phyloP scores from a whole-genome alignment of 495 filamentous ascomycete genomes.

The Parathielavia appendiculata region DNA sequence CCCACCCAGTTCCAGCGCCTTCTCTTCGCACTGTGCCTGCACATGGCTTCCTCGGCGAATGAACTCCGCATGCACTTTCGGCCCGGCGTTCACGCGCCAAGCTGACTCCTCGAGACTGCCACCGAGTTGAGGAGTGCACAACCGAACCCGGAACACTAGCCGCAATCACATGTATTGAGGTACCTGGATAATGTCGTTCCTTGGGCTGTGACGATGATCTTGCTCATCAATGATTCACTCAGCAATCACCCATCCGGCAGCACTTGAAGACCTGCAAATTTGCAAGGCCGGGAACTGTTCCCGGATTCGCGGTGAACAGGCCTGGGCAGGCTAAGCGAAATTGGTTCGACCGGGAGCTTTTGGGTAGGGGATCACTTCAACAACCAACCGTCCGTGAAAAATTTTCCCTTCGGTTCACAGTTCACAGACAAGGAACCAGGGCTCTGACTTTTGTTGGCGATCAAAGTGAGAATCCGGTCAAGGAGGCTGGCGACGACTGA shows the following conservation, averaged over 20 bases:
- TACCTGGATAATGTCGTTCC: neutral
- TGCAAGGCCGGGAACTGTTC: constrained; percentile 22
- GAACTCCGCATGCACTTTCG: constrained; percentile 5
- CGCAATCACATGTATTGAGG: too few species aligned
- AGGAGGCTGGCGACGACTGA: neutral
- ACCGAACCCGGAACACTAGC: neutral
- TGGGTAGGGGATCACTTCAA: constrained; percentile 25
- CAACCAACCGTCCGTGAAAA: constrained; percentile 32
- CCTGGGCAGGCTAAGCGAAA: constrained; percentile 31
- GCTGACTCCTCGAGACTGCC: neutral
- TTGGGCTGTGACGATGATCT: neutral
- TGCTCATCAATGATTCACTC: constrained; percentile 21
- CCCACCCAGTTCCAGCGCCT: constrained; percentile 6
- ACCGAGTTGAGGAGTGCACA: too few species aligned
- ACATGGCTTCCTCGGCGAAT: constrained; percentile 12
- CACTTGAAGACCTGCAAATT: constrained; percentile 19
- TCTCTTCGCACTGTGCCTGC: constrained; percentile 16
- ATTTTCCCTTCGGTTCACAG: constrained; percentile 20
- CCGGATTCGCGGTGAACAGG: constrained; percentile 24
- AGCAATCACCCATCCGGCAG: constrained; percentile 19
- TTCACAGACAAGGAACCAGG: constrained; percentile 12
- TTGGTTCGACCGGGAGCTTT: constrained; percentile 25
- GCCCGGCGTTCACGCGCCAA: neutral
- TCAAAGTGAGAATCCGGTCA: constrained; percentile 3
- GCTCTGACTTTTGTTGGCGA: constrained; percentile 7